Conservation (phyloP, 2,329 filamentous ascomycete genomes). For the Alternaria novae-zelandiae region DNA sequence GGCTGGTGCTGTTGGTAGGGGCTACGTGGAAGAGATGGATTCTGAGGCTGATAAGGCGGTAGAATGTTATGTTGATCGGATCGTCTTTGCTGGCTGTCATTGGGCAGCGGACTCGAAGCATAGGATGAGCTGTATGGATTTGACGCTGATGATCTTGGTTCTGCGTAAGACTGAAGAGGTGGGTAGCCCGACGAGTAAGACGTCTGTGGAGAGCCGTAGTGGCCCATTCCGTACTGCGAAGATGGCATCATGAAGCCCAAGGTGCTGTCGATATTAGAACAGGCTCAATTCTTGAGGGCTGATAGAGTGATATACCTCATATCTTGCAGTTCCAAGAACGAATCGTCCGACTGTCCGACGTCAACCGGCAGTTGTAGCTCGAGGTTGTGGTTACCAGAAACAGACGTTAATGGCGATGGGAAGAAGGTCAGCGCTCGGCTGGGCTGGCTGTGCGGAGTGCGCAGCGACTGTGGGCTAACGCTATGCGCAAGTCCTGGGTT, state of each 20-base stretch:
- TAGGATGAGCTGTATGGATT: conserved; percentile 38
- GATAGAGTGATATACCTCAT: conserved; percentile 43
- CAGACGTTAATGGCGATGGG: conserved; percentile 30
- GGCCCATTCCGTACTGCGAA: conserved; percentile 48
- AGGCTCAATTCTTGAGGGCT: background rate
- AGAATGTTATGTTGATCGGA: conserved; percentile 35
- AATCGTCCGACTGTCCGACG: conserved; percentile 28
- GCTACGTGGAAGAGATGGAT: conserved; percentile 36
- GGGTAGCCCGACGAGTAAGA: conserved; percentile 44
- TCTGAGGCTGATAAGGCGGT: conserved; percentile 40
- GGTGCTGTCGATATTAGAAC: conserved; percentile 39
- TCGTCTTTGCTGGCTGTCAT: conserved; percentile 34
- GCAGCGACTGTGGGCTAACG: conserved; percentile 14
- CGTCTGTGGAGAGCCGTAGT: conserved; percentile 41
- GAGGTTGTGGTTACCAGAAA: conserved; percentile 30
- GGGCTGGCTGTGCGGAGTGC: conserved; percentile 21
- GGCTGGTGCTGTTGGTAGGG: conserved; percentile 45
- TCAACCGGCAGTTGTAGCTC: conserved; percentile 26
- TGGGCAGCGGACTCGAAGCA: conserved; percentile 32
- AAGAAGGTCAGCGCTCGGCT: conserved; percentile 20
- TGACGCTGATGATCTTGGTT: conserved; percentile 35
- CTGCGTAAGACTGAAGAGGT: conserved; percentile 38
- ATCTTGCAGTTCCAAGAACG: conserved; percentile 40
- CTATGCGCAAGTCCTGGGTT: conserved; percentile 16
- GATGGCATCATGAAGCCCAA: conserved; percentile 50